These are phyloP conservation scores for Sporothrix pseudoabietina DNA, from an alignment of 2,329 filamentous ascomycete species.

Conservation along the genomic window DNA sequence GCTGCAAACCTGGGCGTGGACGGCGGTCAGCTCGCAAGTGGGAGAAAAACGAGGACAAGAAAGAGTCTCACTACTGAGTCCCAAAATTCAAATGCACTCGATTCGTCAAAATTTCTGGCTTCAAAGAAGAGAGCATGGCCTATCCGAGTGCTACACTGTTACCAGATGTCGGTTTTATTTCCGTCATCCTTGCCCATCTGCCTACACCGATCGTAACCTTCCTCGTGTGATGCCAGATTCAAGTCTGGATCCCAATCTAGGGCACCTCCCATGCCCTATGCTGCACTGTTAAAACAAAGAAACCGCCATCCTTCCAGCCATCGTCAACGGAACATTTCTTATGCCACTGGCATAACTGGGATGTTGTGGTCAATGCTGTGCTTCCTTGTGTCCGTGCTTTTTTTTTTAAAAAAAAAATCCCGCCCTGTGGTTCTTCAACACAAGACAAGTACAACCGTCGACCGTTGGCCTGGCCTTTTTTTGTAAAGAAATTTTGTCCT, in stretches of 20 bases:
- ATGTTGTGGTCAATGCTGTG: neutral
- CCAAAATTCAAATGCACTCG: neutral
- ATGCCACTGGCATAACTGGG: neutral
- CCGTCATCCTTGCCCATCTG: neutral
- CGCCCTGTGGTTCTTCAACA: neutral
- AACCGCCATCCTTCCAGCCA: neutral
- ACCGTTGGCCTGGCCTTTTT: neutral
- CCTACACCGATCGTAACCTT: neutral
- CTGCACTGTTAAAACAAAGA: neutral
- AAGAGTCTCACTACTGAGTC: neutral
- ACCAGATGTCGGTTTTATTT: neutral
- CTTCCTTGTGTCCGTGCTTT: constrained; percentile 11
- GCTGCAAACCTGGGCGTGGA: neutral
- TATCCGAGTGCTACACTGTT: constrained; percentile 20
- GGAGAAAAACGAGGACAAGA: neutral
- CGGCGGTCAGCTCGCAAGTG: neutral
- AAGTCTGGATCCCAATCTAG: neutral
- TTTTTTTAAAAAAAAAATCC: neutral
- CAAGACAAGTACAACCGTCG: neutral
- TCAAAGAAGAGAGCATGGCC: neutral
- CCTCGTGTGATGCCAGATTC: neutral
- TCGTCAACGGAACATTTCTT: neutral
- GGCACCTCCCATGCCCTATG: neutral
- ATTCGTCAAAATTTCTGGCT: neutral
- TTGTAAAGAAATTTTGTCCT: too few species aligned